Evolutionary conservation across 2,329 filamentous ascomycete genomes (phyloP), one percentile per base, ranked within the genome.

Genomic region (Beauveria rudraprayagi): DNA sequence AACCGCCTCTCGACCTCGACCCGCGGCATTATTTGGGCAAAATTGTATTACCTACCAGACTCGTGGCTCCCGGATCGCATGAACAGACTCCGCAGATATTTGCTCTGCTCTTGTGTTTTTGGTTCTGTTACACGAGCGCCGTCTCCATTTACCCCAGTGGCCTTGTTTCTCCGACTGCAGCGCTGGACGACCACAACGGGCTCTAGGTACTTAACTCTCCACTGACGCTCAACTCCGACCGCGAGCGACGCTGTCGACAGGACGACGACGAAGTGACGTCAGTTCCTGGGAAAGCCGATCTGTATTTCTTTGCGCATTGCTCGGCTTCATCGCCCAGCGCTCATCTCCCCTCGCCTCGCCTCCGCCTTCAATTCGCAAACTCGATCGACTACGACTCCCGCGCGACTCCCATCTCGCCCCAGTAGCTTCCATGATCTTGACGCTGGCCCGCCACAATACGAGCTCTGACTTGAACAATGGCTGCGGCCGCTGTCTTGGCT

Each of bases 371-470:
- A 37, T 28, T 26, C 41, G 28, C 57, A 9, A 28, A 24, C 24
- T n/a, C 48, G 2, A 30, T 37, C 26, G 56, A 59, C 19, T 43
- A 46, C 58, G 28, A 44, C 43, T 46, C 43, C 50, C 28, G 48
- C 28, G 34, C 58, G 51, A 61, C 30, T 34, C 50, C 47, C 37
- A 43, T 24, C 54, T 61, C 60, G 61, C 65, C 63, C 63, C 61
- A 66, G 63, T 67, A 76, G 78, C 76, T 76, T 78, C 78, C 80
- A 84, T 84, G 81, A 77, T 76, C 80, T 71, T 76, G 73, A 75
- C 72, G 73, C 68, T 72, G 66, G 66, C 66, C 67, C 69, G 71
- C 71, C 69, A 75, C 68, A 69, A 70, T 67, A 77, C 72, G 72
- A 79, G 75, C 71, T 75, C 72, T 68, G 73, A 75, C 72, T 76